These are phyloP conservation scores for Kwoniella botswanensis DNA, from an alignment of 768 basidiomycete species.

Conservation along the genomic window DNA sequence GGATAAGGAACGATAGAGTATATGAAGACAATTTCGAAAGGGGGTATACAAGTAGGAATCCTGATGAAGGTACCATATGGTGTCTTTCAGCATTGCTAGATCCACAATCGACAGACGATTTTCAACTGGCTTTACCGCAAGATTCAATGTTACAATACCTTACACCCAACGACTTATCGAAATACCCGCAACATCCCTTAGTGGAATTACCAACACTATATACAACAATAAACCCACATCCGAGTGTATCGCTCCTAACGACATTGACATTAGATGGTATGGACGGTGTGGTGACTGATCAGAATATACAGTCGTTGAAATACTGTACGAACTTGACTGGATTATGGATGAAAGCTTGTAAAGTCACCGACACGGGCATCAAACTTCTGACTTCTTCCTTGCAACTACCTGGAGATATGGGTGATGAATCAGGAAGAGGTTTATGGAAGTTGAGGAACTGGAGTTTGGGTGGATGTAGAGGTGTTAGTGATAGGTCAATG, in stretches of 20 bases:
- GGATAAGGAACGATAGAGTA: conserved; percentile 36
- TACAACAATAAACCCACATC: conserved; percentile 2
- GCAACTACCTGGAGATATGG: conserved; percentile 27
- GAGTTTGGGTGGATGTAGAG: conserved; percentile 37
- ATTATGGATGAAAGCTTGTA: conserved; percentile 41
- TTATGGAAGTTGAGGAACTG: conserved; percentile 43
- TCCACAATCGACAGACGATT: conserved; percentile 19
- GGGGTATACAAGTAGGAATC: conserved; percentile 8
- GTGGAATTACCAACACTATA: conserved; percentile 39
- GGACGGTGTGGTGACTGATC: conserved; percentile 35
- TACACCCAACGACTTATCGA: conserved; percentile 16
- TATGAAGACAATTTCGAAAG: conserved; percentile 32
- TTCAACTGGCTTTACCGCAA: conserved; percentile 32
- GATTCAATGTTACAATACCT: conserved; percentile 23
- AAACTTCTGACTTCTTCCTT: conserved; percentile 37
- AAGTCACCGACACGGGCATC: conserved; percentile 39
- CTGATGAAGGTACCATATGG: conserved; percentile 49
- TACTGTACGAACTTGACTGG: conserved; percentile 42
- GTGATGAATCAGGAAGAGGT: conserved; percentile 31
- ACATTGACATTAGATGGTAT: conserved; percentile 37
- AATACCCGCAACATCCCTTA: conserved; percentile 37
- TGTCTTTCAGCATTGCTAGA: conserved; percentile 22
- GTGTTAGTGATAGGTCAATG: conserved; percentile 40
- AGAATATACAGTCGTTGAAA: conserved; percentile 32
- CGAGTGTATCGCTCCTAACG: conserved; percentile 31